A percentile compares a stretch with the other conserved stretches of the same genome.
Evolutionary conservation across 345 rosid species (phyloP).

Genomic region (Lepidium aucheri): DNA sequence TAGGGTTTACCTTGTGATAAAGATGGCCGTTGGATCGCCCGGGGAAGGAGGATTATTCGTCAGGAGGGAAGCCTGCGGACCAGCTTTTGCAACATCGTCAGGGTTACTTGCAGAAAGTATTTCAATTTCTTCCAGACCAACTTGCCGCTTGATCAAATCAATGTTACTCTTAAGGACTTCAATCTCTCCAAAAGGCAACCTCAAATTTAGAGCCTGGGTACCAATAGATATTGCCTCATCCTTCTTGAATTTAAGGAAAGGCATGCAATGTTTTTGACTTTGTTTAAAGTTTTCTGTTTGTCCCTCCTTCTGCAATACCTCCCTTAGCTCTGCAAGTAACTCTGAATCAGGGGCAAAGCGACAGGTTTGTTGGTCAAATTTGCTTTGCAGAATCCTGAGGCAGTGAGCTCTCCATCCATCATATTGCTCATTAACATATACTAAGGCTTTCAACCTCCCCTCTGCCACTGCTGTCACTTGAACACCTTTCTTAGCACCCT

Average conservation of each 20-base stretch:
- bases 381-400: constrained; percentile 58
- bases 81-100: constrained; percentile 42
- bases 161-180: constrained; percentile 66
- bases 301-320: constrained; percentile 52
- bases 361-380: constrained; percentile 36
- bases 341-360: constrained; percentile 58
- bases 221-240: constrained; percentile 67
- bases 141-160: constrained; percentile 74
- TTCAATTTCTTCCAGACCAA: constrained; percentile 59
- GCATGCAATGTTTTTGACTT: constrained; percentile 72
- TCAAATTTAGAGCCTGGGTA: constrained; percentile 63
- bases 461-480: constrained; percentile 42
- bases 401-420: constrained; percentile 91
- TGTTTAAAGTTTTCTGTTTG: constrained; percentile 55
- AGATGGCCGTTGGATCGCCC: constrained; percentile 76
- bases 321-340: constrained; percentile 53
- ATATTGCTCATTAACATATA: constrained; percentile 71
- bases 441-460: constrained; percentile 46
- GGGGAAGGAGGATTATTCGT: constrained; percentile 74
- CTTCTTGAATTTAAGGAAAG: constrained; percentile 85
- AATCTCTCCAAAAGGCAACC: constrained; percentile 78
- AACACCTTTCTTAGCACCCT: constrained; percentile 58
- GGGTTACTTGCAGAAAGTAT: constrained; percentile 44
- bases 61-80: constrained; percentile 43
- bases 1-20: constrained; percentile 39